Base-by-base conservation (phyloP, 495 filamentous ascomycete species). In the Aspergillus ellipticus region DNA sequence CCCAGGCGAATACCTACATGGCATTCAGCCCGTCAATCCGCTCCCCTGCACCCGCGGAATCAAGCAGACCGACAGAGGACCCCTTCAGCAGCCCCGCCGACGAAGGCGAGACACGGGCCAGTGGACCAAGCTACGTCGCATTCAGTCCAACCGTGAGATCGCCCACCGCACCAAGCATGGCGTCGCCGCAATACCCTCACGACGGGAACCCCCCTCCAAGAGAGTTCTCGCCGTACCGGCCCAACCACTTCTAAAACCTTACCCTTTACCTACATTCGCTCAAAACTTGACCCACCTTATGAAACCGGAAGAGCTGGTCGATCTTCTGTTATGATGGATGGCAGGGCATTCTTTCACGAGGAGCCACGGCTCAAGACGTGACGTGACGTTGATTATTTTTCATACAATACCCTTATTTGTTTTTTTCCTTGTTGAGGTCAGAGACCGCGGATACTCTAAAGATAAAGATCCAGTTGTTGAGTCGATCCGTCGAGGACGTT, bases 91-190 rank as follows among this genome's bases (percentile, higher is more conserved):
- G 35, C 35, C n/a, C 35, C n/a, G 35, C 35, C 6, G 35, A 39
- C n/a, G 11, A n/a, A n/a, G n/a, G n/a, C n/a, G n/a, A n/a, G n/a
- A n/a, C n/a, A n/a, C n/a, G n/a, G n/a, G n/a, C n/a, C n/a, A n/a
- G n/a, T n/a, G n/a, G n/a, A n/a, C n/a, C 35, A 26, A 62, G 56
- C 8, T 74, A 73, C 33, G 22, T 59, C n/a, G 63, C 71, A n/a
- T 76, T 66, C 50, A 56, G 51, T 41, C 17, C 53, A 26, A 24
- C 43, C 43, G 17, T 47, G 2, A 24, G 17, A 11, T 45, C 42
- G 17, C 42, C 42, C 4, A 45, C 17, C 11, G 17, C 17, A 24
- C 42, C 19, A 4, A 21, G n/a, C n/a, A n/a, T n/a, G n/a, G n/a
- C n/a, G n/a, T n/a, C n/a, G n/a, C n/a, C n/a, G n/a, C n/a, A n/a